phyloP scores from a whole-genome alignment of 176 grass and related monocot species.

The Pontederia crassipes region DNA sequence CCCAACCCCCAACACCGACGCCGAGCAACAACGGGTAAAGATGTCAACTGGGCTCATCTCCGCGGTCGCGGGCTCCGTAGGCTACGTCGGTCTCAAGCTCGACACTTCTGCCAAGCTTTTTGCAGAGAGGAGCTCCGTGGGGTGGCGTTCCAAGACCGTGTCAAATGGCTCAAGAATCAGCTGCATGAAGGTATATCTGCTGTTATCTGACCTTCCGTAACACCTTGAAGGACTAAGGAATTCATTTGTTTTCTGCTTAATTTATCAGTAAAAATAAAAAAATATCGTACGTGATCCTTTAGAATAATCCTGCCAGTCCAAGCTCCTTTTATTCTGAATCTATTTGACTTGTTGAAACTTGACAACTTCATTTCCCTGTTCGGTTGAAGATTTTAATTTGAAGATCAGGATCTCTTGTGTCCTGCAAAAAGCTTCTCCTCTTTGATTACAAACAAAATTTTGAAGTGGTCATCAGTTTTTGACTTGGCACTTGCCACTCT shows the following conservation, averaged over 20 bases:
- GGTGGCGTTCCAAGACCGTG: background rate
- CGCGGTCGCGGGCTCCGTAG: background rate
- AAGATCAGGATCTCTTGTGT: too few relatives aligned
- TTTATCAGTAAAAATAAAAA: too few relatives aligned
- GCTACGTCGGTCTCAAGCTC: background rate
- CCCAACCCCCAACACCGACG: too few relatives aligned
- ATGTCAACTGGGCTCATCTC: background rate
- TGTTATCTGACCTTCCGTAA: background rate
- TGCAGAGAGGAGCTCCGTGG: background rate
- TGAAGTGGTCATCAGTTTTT: background rate
- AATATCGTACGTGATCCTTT: too few relatives aligned
- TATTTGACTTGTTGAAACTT: too few relatives aligned
- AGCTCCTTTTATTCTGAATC: too few relatives aligned
- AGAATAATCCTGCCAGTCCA: too few relatives aligned
- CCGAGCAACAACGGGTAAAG: background rate
- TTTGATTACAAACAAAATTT: too few relatives aligned
- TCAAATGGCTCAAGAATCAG: slow-evolving; percentile 6
- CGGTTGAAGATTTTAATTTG: too few relatives aligned
- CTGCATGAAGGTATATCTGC: slow-evolving; percentile 3
- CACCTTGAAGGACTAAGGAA: background rate
- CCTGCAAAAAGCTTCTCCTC: too few relatives aligned
- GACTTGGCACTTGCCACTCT: background rate
- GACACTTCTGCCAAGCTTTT: background rate
- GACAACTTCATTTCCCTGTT: too few relatives aligned
- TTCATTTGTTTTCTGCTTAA: background rate